phyloP scores from a whole-genome alignment of 2,329 filamentous ascomycete species.

The Aureobasidium melanogenum region DNA sequence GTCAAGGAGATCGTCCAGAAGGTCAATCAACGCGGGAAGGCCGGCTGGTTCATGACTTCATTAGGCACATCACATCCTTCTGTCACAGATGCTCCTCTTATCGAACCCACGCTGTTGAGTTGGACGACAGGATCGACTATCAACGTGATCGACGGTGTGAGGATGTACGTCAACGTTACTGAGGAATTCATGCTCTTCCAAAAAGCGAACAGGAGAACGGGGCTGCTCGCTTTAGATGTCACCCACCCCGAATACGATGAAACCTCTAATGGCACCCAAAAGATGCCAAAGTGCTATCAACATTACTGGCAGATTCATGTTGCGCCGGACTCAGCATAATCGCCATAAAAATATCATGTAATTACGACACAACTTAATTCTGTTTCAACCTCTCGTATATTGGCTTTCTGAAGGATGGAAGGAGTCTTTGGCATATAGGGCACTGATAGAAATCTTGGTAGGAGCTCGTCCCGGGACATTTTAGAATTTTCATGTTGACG shows the following conservation, averaged over 20 bases:
- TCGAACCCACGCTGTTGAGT: slow-evolving; percentile 52
- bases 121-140: slow-evolving; percentile 54
- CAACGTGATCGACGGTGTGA: slow-evolving; percentile 47
- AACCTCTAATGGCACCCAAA: neutral
- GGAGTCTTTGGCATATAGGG: no score
- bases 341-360: neutral
- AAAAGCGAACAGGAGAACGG: slow-evolving; percentile 32
- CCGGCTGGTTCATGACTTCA: slow-evolving; percentile 36
- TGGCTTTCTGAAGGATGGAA: no score
- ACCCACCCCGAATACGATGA: slow-evolving; percentile 30
- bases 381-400: no score
- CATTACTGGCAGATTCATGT: slow-evolving; percentile 38
- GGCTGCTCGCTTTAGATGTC: slow-evolving; percentile 43
- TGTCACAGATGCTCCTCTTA: slow-evolving; percentile 57
- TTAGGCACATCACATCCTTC: slow-evolving; percentile 44
- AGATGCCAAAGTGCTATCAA: slow-evolving; percentile 18
- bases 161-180: slow-evolving; percentile 52
- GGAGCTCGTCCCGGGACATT: no score
- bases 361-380: neutral
- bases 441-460: no score
- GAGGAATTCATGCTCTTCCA: slow-evolving; percentile 48
- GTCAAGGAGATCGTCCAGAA: slow-evolving; percentile 48
- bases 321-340: slow-evolving; percentile 20
- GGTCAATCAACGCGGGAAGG: slow-evolving; percentile 33
- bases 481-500: no score